Base-by-base conservation (phyloP, 192 early-diverging fungal species). In the Gonapodya prolifera region DNA sequence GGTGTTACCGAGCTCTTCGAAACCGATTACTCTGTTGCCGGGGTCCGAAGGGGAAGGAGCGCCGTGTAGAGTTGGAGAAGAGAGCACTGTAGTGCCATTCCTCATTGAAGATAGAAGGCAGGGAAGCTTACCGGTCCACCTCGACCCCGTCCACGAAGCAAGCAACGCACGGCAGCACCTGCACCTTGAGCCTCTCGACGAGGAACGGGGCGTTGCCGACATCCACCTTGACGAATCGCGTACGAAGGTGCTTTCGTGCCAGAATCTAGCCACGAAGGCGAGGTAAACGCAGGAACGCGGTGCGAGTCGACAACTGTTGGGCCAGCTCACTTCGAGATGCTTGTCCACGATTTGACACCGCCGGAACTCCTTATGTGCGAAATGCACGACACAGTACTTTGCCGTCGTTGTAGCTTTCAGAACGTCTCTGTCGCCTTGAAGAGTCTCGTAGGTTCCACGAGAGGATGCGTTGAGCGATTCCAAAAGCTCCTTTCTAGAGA, bases 341-440 rank as follows among this genome's bases (percentile, higher is more conserved):
- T 84, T 90, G 80, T 99, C 95, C 80, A 99, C 90, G 36, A 97
- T 94, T 79, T 93, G 89, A 81, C 97, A 99, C 34, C 95, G 87
- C 70, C 94, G 87, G 84, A 99, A 99, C 78, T 98, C 94, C 70
- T 92, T 90, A 78, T 99, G 97, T 33, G 84, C 92, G 79, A 99
- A 99, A 79, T 97, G 95, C 2, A 91, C 86, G 0, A 96, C 92
- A 23, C 90, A 85, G n/a, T 85, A 86, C 33, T 88, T 89, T 18
- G 89, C 86, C 35, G 82, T 81, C 34, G 93, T 92, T n/a, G 93
- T 91, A 34, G 93, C 87, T 35, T 90, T 85, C 78, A 98, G 87
- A 69, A 96, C 84, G 17, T 92, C 92, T 81, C 95, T 96, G 80
- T 98, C 97, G 2, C 85, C 87, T 1, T 78, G 70, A 28, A 96